Conservation (phyloP, 1,284 basidiomycete species). For the Moniliella sp. region DNA sequence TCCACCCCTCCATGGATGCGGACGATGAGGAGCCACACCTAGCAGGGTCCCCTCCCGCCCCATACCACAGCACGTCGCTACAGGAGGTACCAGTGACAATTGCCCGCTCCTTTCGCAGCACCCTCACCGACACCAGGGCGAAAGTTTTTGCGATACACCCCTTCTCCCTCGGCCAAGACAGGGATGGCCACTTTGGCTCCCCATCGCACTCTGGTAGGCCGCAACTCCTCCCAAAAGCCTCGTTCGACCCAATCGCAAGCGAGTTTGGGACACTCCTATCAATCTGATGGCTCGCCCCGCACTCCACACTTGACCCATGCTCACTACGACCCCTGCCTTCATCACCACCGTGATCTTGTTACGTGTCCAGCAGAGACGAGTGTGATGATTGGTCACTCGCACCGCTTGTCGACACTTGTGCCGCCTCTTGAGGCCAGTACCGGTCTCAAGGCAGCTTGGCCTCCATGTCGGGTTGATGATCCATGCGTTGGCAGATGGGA, state of each 20-base stretch:
- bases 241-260: no score
- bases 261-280: no score
- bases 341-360: no score
- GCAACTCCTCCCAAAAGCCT: no score
- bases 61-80: constrained; percentile 1
- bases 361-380: no score
- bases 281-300: no score
- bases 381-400: constrained; percentile 3
- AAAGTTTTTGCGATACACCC: not conserved
- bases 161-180: not conserved
- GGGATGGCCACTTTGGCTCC: no score
- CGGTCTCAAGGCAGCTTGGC: constrained; percentile 13
- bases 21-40: not conserved
- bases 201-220: no score
- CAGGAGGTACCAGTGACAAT: constrained; percentile 1
- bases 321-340: no score
- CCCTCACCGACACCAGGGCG: not conserved
- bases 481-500: constrained; percentile 26
- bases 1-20: not conserved
- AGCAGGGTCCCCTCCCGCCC: not conserved
- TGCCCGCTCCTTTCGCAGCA: not conserved
- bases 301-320: no score
- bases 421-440: no score
- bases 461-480: constrained; percentile 22
- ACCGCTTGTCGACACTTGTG: no score